Evolutionary conservation across 2,329 filamentous ascomycete species (phyloP).

Genomic region (Ophiostoma piceae): DNA sequence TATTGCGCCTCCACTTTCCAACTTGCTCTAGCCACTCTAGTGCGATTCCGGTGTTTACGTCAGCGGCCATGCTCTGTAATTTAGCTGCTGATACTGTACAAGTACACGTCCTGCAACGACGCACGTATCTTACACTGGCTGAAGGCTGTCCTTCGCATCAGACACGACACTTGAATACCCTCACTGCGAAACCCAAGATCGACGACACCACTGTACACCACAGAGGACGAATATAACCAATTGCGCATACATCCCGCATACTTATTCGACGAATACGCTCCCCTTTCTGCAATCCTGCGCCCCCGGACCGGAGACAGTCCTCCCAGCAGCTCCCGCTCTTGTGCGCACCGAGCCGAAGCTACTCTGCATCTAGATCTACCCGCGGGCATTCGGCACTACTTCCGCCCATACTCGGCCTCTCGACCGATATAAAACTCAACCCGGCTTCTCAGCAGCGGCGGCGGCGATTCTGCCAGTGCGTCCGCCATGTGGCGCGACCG

Average conservation of each 20-base stretch:
- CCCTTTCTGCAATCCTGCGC: not conserved
- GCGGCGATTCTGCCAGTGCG: slow-evolving; percentile 35
- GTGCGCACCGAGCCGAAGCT: not conserved
- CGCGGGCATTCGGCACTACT: not conserved
- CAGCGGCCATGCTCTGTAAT: slow-evolving; percentile 5
- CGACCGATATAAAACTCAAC: not conserved
- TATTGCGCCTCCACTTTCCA: slow-evolving; percentile 9
- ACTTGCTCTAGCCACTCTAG: slow-evolving; percentile 4
- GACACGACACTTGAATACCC: slow-evolving; percentile 1
- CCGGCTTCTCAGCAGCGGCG: slow-evolving; percentile 19
- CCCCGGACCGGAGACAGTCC: not conserved
- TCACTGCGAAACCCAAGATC: not conserved
- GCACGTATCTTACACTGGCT: slow-evolving; percentile 17
- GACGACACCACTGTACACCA: not conserved
- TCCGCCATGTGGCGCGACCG: slow-evolving; percentile 97
- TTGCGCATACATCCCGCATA: not conserved
- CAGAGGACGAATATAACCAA: not conserved
- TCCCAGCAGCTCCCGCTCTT: not conserved
- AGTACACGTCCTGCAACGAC: not conserved
- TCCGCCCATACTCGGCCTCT: not conserved
- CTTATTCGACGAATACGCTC: not conserved
- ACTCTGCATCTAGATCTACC: not conserved
- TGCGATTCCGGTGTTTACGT: slow-evolving; percentile 14
- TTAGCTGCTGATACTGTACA: slow-evolving; percentile 22
- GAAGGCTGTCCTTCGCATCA: not conserved